phyloP scores from a whole-genome alignment of 306 rosid genomes.

The Datisca glomerata region DNA sequence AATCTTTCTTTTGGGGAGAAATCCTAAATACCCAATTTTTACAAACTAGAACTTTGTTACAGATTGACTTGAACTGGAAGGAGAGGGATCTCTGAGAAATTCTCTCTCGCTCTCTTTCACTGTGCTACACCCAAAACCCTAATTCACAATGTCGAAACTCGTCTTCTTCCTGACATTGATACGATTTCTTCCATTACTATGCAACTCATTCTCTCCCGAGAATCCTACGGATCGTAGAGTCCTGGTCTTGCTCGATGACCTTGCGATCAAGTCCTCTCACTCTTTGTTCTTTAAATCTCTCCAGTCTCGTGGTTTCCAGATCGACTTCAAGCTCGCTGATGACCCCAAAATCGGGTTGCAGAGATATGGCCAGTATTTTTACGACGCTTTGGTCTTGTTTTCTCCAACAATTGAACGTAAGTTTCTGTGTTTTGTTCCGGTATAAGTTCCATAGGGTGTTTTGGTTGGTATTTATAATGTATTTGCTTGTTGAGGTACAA shows the following conservation, averaged over 20 bases:
- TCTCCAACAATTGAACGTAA: constrained; percentile 82
- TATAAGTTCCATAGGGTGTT: too few relatives aligned
- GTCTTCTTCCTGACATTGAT: constrained; percentile 32
- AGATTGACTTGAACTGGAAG: constrained; percentile 10
- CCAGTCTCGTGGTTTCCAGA: constrained; percentile 84
- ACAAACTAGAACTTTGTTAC: neutral
- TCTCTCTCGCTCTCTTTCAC: neutral
- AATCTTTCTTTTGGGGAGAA: neutral
- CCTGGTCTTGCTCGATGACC: constrained; percentile 81
- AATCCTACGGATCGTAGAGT: constrained; percentile 61
- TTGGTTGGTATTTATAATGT: neutral
- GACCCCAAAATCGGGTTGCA: constrained; percentile 72
- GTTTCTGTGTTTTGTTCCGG: constrained; percentile 2
- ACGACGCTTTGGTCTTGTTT: constrained; percentile 67
- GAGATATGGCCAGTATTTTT: constrained; percentile 77
- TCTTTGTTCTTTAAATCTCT: constrained; percentile 73
- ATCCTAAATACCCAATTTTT: neutral
- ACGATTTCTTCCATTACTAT: constrained; percentile 44
- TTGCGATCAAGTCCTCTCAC: constrained; percentile 79
- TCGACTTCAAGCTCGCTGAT: constrained; percentile 86
- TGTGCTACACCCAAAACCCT: constrained; percentile 14
- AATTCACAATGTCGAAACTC: constrained; percentile 56
- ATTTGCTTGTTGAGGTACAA: neutral
- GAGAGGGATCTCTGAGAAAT: constrained; percentile 7
- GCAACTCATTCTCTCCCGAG: constrained; percentile 58